Evolutionary conservation across 306 rosid genomes (phyloP), one percentile per base, ranked within the genome.

Genomic region (Cicer cuneatum): DNA sequence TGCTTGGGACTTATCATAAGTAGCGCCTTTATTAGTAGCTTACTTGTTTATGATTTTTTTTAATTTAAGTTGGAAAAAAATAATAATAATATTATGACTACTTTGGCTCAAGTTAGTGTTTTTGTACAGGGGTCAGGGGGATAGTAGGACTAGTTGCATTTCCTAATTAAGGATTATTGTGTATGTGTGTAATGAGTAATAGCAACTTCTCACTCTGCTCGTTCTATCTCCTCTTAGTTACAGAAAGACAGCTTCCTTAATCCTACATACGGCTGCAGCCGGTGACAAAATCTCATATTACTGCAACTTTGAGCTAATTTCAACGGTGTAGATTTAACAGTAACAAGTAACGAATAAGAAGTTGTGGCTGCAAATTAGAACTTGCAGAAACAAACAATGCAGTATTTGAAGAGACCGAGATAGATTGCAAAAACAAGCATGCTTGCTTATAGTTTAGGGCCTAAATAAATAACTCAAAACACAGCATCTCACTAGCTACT

Each of bases 61-160:
- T 41, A 10, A 33, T 9, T 60, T 48, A 51, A 48, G 41, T 10
- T 11, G 43, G 16, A 71, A 33, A 41, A 40, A 39, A 8, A 49
- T 58, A 21, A 21, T 21, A 21, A 24, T 29, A 16, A 60, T 9
- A 19, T 51, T 69, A 61, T 40, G 51, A 69, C 7, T 60, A 40
- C 8, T 66, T 66, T 33, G 18, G 15, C 40, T 47, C 16, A 48
- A 56, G 16, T 66, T 57, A 7, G 79, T 66, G 16, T 5, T 47
- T 63, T 35, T 10, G 14, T 33, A 16, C 51, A 4, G 19, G 24
- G n/a, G 69, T 14, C 72, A 65, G 38, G 19, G 24, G n/a, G 69
- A 21, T 79, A 65, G 38, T 48, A 10, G 45, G 81, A 38, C 46
- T n/a, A 66, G 38, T 37, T 77, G 38, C 7, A 14, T 35, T 73